Base-by-base conservation (phyloP, 768 basidiomycete species). In the Lactarius vividus region DNA sequence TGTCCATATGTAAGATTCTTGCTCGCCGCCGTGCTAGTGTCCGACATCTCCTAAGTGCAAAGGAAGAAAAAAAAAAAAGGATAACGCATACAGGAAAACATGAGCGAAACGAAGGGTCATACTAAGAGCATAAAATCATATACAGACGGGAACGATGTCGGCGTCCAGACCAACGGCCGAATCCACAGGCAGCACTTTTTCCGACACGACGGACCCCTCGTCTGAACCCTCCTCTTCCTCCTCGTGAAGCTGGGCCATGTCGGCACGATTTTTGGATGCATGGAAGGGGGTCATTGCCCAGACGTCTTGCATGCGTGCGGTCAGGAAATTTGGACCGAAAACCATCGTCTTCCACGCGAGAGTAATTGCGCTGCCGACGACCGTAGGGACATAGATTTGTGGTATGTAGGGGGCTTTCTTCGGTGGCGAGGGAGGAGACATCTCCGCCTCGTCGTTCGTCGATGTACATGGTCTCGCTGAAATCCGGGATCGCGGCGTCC, bases 81-180 rank as follows among this genome's bases (percentile, higher is more conserved):
- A 35, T 18, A 44, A 55, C 29, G 58, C 65, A 74, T n/a, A 74
- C 73, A 33, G 56, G 59, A 59, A 64, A 60, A 59, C 69, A 63
- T 69, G 68, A 69, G 64, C 61, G 64, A 69, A 61, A 58, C 42
- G 52, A 33, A 46, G 29, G 11, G 28, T 26, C 57, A 57, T 64
- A 70, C 70, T 69, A 69, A 65, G 64, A 69, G 70, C 74, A 73
- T 76, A 80, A 71, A 62, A 77, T 80, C 78, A 82, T 78, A 78
- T 80, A 82, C 81, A 78, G 78, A 82, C 81, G 80, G 79, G 79
- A 74, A 75, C 74, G 68, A 77, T 72, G 40, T 76, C 75, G 75
- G 75, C 68, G 69, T 59, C 59, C 66, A 49, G 59, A 35, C 63
- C 57, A 39, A 26, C 68, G 60, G 53, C 71, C 26, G 68, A 44